Percentiles rank a stretch among this genome's conserved stretches.
Conservation (phyloP, 805 yeast species). For the Wickerhamomyces strasburgensis region DNA sequence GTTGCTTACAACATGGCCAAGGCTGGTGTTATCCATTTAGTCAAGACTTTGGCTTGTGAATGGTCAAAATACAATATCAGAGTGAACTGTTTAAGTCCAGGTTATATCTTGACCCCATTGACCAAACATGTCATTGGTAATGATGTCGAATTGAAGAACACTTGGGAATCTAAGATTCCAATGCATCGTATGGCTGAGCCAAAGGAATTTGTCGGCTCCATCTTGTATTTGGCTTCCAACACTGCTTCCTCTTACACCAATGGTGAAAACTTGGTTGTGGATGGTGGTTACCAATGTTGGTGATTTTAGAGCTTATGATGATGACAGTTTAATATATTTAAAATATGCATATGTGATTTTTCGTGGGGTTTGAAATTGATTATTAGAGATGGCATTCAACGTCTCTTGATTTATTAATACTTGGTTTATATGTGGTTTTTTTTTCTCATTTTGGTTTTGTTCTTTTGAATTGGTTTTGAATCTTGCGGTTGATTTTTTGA, state of each 20-base stretch:
- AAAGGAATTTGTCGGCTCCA: conserved; percentile 72
- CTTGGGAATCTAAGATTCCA: conserved; percentile 71
- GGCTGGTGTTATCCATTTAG: conserved; percentile 82
- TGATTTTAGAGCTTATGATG: conserved; percentile 21
- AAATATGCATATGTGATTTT: too few species aligned
- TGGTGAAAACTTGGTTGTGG: conserved; percentile 77
- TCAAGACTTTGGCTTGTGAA: conserved; percentile 69
- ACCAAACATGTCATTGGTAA: conserved; percentile 65
- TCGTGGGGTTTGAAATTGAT: too few species aligned
- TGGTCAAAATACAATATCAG: conserved; percentile 76
- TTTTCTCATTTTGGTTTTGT: too few species aligned
- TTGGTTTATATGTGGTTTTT: too few species aligned
- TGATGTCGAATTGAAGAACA: conserved; percentile 54
- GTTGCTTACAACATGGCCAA: conserved; percentile 79
- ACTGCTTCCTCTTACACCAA: conserved; percentile 75
- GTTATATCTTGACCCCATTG: conserved; percentile 75
- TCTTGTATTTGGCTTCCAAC: conserved; percentile 66
- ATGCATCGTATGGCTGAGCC: conserved; percentile 84
- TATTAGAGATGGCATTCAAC: too few species aligned
- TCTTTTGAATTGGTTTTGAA: too few species aligned
- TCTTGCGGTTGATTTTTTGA: too few species aligned
- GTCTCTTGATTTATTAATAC: too few species aligned
- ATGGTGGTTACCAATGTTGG: conserved; percentile 88
- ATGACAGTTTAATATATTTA: neutral
- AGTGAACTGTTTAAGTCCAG: conserved; percentile 76